Evolutionary conservation across 192 early-diverging fungal species (phyloP), one percentile per base, ranked within the genome.

Genomic region (Lunasporangiospora selenospora): DNA sequence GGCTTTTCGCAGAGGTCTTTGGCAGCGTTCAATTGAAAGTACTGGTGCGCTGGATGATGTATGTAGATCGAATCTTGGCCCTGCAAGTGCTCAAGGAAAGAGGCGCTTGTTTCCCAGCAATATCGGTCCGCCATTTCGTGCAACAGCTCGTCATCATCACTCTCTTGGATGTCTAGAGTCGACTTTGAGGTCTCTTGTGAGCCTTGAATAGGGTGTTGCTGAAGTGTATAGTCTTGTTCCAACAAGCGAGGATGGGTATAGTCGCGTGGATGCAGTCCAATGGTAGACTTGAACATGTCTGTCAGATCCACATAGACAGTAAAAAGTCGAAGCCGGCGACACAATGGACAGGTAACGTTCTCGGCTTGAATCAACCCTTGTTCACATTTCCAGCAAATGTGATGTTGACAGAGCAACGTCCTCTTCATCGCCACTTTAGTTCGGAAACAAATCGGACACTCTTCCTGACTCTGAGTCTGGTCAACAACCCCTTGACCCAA

Each of bases 341-440:
- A 73, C 37, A 73, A 26, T 0, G 67, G 67, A 26, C 67, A 73
- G 8, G 67, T 48, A 19, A 73, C 53, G 21, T 73, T 73, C 5
- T 54, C 60, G 11, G 46, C 46, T 23, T 50, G 40, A 39, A 58
- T 40, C 23, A 73, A 34, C 18, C 45, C 31, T 16, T 56, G 40
- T 16, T 73, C 67, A 32, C 67, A 73, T 33, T 57, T 73, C 67
- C 67, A 73, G 29, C 67, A 73, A 8, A 62, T 43, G 9, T 13
- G 6, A 18, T 73, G 67, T 1, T 45, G 40, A 34, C 67, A 73
- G 0, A n/a, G n/a, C 10, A 29, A 18, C 15, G 53, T 62, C 4
- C 16, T 3, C 32, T 73, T 73, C 54, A 73, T 62, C 5, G 53
- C 39, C 5, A 48, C 32, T 13, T 39, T 36, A 2, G 44, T 21